Conservation (phyloP, 345 rosid genomes). For the Populus euphratica region DNA sequence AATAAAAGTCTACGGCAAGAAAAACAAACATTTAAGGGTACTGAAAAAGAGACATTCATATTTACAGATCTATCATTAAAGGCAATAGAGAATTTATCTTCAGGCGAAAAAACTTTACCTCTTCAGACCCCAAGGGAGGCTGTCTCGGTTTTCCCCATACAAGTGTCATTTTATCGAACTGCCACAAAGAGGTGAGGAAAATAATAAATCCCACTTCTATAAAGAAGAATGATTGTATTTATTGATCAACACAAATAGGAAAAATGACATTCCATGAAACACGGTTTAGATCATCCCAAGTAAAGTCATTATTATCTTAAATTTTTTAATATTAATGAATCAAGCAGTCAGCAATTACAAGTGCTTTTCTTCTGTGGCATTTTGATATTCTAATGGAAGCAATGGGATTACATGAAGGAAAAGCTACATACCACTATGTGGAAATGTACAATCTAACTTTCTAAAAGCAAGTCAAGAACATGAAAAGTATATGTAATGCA, state of each 20-base stretch:
- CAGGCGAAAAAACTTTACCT: constrained; percentile 42
- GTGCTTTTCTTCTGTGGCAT: neutral
- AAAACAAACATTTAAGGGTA: neutral
- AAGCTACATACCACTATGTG: neutral
- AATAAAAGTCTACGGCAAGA: neutral
- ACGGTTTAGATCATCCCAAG: neutral
- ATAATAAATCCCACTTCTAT: neutral
- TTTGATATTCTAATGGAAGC: neutral
- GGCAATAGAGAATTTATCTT: neutral
- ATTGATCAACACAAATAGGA: neutral
- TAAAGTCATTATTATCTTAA: neutral
- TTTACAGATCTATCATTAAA: neutral
- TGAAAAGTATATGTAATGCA: neutral
- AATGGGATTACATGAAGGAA: neutral
- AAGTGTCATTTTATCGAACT: constrained; percentile 71
- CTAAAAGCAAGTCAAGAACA: neutral
- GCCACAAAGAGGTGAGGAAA: constrained; percentile 31
- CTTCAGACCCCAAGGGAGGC: constrained; percentile 59
- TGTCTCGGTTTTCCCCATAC: constrained; percentile 96
- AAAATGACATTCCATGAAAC: neutral
- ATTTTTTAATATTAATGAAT: neutral
- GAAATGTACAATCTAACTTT: neutral
- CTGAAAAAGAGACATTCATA: neutral
- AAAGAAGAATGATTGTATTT: neutral
- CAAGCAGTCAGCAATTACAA: neutral